These are phyloP conservation scores for Wickerhamomyces sp. DNA, from an alignment of 1,139 yeast genomes.

Conservation along the genomic window DNA sequence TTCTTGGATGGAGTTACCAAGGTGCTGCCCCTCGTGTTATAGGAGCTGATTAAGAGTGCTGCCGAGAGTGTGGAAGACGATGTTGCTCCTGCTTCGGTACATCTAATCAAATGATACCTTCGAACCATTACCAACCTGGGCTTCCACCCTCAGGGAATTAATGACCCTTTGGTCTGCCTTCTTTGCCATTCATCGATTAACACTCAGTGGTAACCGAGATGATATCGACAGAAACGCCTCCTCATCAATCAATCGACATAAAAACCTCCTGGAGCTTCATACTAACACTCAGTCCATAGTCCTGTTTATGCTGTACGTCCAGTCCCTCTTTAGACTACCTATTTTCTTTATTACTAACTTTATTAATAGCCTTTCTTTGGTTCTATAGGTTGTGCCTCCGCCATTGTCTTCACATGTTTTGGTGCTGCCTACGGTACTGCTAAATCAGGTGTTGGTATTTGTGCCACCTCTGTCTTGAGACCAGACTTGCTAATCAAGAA, in stretches of 20 bases:
- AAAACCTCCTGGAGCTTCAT: too few species aligned
- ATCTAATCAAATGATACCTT: too few species aligned
- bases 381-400: constrained; percentile 98
- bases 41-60: too few species aligned
- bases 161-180: too few species aligned
- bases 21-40: not conserved
- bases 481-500: constrained; percentile 90
- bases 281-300: constrained; percentile 30
- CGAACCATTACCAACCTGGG: too few species aligned
- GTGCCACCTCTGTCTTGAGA: constrained; percentile 96
- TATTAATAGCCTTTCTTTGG: constrained; percentile 72
- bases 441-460: constrained; percentile 98
- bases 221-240: too few species aligned
- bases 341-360: constrained; percentile 12
- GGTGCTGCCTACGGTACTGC: constrained; percentile 99
- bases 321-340: not conserved
- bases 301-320: constrained; percentile 63
- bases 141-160: too few species aligned
- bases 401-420: constrained; percentile 95
- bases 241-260: too few species aligned
- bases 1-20: not conserved
- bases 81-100: too few species aligned
- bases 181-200: too few species aligned
- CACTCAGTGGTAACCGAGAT: too few species aligned
- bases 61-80: not conserved